Conservation (phyloP, 1,284 basidiomycete genomes). For the Microbotryomycetes sp. region DNA sequence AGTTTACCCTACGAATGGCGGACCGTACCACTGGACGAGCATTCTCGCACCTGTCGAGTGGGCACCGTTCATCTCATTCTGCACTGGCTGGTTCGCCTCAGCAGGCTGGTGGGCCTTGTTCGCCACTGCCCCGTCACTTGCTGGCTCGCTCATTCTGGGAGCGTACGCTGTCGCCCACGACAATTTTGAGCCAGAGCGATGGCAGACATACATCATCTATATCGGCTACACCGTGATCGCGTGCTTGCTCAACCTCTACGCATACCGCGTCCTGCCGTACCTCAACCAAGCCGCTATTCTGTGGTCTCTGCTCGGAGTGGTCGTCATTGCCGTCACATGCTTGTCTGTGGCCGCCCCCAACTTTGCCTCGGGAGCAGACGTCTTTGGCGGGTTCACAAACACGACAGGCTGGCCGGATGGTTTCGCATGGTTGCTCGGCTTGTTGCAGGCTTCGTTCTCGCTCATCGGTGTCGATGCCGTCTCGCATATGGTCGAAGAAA, state of each 20-base stretch:
- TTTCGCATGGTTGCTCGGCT: constrained; percentile 44
- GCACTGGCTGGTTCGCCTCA: constrained; percentile 27
- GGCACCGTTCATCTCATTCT: constrained; percentile 18
- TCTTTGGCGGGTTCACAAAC: constrained; percentile 44
- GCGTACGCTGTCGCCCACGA: constrained; percentile 18
- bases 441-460: constrained; percentile 44
- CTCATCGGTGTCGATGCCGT: constrained; percentile 41
- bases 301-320: constrained; percentile 42
- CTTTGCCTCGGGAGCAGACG: constrained; percentile 42
- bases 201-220: constrained; percentile 14
- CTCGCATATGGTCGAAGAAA: constrained; percentile 54
- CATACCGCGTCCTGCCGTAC: constrained; percentile 35
- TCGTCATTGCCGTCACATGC: constrained; percentile 42
- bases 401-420: constrained; percentile 46
- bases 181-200: constrained; percentile 18
- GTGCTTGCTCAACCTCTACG: constrained; percentile 37
- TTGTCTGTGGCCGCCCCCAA: constrained; percentile 40
- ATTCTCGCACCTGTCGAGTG: constrained; percentile 20
- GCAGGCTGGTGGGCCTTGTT: constrained; percentile 30
- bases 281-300: constrained; percentile 41
- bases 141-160: constrained; percentile 15
- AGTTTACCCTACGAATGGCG: constrained; percentile 30
- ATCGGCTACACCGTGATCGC: not conserved
- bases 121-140: constrained; percentile 19
- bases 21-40: constrained; percentile 26